Base-by-base conservation (phyloP, 768 basidiomycete species). In the Boletus eberwhitei region DNA sequence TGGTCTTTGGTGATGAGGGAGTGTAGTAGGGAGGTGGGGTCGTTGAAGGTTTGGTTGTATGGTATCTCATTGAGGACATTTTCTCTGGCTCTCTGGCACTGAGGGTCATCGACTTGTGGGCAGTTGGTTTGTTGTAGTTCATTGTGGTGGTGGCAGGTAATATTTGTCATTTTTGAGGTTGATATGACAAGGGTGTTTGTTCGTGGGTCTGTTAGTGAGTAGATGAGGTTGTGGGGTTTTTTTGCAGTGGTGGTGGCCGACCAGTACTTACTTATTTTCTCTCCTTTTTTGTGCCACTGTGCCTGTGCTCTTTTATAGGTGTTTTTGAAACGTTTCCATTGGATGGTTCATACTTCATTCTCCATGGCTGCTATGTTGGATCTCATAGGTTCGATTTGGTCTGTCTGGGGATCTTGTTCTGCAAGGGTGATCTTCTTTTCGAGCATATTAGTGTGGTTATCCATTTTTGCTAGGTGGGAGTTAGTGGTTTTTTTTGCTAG, bases 91-190 rank as follows among this genome's bases (percentile, higher is more conserved):
- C 2, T 0, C 22, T 31, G 22, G 5, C 35, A 6, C 0, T 37
- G 12, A 1, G 35, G 51, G 19, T 31, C 19, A 0, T 31, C 14
- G 14, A 5, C 1, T 5, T 3, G 6, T 31, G 8, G 34, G 4
- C 2, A 19, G 42, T 36, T 17, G 2, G 0, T 0, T 5, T 3
- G 3, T 45, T 76, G 73, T 0, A 76, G 62, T 1, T 60, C 12
- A 3, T 58, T 22, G 7, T 60, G 53, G 39, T 60, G 50, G 1
- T 19, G 2, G 0, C 14, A 0, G 0, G 72, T 69, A 0, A 75
- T 48, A 0, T 72, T 50, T 0, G 72, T 68, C 75, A 76, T 77
- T n/a, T 68, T 48, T 0, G 53, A 8, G 0, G 72, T 68, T 0
- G 50, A 12, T 0, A 8, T 35, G 0, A 32, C 37, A 1, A 40